A percentile compares a stretch with the other conserved stretches of the same genome.
Evolutionary conservation across 2,329 filamentous ascomycete species (phyloP).

Genomic region (Aspergillus luchuensis): DNA sequence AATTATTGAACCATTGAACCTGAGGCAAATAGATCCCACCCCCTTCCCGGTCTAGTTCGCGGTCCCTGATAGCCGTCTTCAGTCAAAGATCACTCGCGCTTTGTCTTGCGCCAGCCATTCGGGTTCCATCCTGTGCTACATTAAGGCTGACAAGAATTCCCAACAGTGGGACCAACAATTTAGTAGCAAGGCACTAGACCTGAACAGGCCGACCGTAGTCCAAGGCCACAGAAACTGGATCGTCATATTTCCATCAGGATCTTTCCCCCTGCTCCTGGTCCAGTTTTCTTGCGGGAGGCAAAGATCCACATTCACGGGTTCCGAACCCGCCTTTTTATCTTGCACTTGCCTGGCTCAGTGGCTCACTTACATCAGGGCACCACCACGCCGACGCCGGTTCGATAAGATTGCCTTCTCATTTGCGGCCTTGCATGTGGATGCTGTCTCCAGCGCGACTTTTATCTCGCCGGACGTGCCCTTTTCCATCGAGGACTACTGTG

Average conservation of each 20-base stretch:
- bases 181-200: neutral
- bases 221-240: constrained; percentile 7
- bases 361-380: constrained; percentile 21
- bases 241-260: constrained; percentile 6
- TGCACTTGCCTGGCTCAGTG: neutral
- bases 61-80: neutral
- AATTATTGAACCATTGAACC: neutral
- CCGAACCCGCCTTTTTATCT: constrained; percentile 21
- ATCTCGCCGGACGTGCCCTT: constrained; percentile 29
- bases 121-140: neutral
- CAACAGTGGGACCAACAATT: constrained; percentile 1
- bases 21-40: neutral
- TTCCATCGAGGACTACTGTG: constrained; percentile 23
- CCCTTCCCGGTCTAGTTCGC: neutral
- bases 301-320: constrained; percentile 26
- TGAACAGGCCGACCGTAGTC: neutral
- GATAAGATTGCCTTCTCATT: constrained; percentile 4
- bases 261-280: neutral
- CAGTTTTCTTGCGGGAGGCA: constrained; percentile 8
- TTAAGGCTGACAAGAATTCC: constrained; percentile 4
- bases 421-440: constrained; percentile 23
- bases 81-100: neutral
- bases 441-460: constrained; percentile 21
- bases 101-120: neutral
- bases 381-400: constrained; percentile 3